phyloP scores from a whole-genome alignment of 805 yeast species.

The Wickerhamiella kurtzmanii region DNA sequence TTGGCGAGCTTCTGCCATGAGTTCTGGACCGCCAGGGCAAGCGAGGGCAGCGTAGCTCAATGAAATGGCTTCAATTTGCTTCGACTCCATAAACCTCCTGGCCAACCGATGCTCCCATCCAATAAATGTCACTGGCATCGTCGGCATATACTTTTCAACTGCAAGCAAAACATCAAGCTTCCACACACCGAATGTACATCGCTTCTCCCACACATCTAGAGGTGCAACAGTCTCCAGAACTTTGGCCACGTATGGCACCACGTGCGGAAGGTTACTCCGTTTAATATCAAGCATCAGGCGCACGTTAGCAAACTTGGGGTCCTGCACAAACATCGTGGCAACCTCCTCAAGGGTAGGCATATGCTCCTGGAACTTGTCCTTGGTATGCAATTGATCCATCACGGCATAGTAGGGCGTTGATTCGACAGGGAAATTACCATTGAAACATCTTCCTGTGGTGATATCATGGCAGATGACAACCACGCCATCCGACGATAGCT shows the following conservation, averaged over 20 bases:
- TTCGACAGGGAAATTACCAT: conserved; percentile 28
- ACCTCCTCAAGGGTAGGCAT: conserved; percentile 34
- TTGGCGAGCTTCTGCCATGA: conserved; percentile 24
- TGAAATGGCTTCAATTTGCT: conserved; percentile 47
- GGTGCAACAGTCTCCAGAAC: conserved; percentile 30
- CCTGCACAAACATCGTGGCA: conserved; percentile 29
- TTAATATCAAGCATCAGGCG: conserved; percentile 41
- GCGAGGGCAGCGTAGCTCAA: conserved; percentile 30
- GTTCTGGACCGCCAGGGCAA: conserved; percentile 29
- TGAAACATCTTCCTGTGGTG: conserved; percentile 37
- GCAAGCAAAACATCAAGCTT: conserved; percentile 34
- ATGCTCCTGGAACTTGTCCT: conserved; percentile 24
- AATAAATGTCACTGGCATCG: conserved; percentile 25
- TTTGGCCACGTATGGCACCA: conserved; percentile 30
- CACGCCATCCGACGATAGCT: conserved; percentile 39
- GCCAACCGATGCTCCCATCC: conserved; percentile 29
- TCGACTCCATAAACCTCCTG: conserved; percentile 28
- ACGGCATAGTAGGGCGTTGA: conserved; percentile 28
- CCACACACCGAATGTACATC: conserved; percentile 43
- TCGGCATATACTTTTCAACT: conserved; percentile 28
- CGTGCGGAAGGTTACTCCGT: conserved; percentile 32
- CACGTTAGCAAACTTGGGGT: conserved; percentile 22
- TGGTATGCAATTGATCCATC: conserved; percentile 28
- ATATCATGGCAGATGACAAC: conserved; percentile 45
- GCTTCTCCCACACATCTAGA: conserved; percentile 32